A percentile compares a stretch with the other conserved stretches of the same genome.
Evolutionary conservation across 306 rosid species (phyloP).

Genomic region (Mimosa pudica): DNA sequence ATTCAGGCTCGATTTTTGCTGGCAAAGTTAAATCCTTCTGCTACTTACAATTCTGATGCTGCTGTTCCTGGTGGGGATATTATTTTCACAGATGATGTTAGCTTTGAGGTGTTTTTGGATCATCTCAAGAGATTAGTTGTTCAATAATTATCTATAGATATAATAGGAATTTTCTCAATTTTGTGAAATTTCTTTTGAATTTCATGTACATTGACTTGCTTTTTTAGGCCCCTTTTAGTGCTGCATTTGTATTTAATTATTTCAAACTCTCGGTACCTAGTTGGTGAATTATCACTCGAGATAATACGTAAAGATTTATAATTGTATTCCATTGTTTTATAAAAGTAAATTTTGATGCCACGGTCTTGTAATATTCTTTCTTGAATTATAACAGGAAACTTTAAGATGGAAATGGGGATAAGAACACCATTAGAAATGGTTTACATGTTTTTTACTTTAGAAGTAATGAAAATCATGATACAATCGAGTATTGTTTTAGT

Average conservation of each 20-base stretch:
- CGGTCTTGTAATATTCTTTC: not conserved
- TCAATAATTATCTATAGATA: constrained; percentile 46
- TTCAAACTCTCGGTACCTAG: constrained; percentile 16
- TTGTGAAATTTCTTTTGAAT: constrained; percentile 29
- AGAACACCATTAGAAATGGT: not conserved
- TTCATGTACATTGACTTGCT: constrained; percentile 36
- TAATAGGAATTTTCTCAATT: constrained; percentile 12
- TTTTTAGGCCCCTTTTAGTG: constrained; percentile 32
- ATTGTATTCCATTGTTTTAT: not conserved
- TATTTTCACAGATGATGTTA: constrained; percentile 88
- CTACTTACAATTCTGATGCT: constrained; percentile 77
- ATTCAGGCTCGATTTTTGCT: constrained; percentile 88
- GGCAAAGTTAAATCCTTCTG: constrained; percentile 90
- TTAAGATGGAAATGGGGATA: not conserved
- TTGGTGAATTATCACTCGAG: constrained; percentile 5
- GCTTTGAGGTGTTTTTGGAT: constrained; percentile 95
- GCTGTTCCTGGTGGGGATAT: constrained; percentile 83
- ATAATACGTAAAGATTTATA: not conserved
- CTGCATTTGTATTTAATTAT: constrained; percentile 38
- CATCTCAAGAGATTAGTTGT: constrained; percentile 96
- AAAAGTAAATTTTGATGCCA: not conserved
- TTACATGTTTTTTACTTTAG: not conserved
- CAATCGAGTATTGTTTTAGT: not conserved
- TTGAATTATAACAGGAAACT: not conserved
- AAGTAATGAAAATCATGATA: not conserved